phyloP scores from a whole-genome alignment of 345 rosid species.

The Citrus medica region DNA sequence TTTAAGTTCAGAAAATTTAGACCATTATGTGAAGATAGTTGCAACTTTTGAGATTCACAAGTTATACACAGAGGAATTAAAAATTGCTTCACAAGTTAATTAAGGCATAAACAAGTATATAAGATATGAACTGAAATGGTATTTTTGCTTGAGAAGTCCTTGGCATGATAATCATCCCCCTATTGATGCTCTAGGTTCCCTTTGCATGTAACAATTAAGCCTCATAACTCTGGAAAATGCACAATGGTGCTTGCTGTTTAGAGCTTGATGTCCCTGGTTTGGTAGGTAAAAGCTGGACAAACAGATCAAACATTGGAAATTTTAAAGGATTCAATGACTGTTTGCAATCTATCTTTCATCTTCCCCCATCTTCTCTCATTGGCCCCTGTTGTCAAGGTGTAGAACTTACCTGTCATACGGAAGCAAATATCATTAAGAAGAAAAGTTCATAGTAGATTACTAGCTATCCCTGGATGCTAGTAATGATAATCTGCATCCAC shows the following conservation, averaged over 20 bases:
- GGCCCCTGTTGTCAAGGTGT: constrained; percentile 80
- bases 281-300: neutral
- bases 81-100: too few species aligned
- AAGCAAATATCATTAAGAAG: neutral
- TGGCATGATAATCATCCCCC: neutral
- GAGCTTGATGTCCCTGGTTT: neutral
- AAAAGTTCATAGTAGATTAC: neutral
- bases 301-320: constrained; percentile 43
- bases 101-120: too few species aligned
- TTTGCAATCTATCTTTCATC: constrained; percentile 78
- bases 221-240: constrained; percentile 6
- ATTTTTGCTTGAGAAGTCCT: neutral
- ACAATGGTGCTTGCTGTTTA: constrained; percentile 9
- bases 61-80: too few species aligned
- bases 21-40: too few species aligned
- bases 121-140: neutral
- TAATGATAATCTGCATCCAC: neutral
- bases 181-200: neutral
- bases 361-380: constrained; percentile 92
- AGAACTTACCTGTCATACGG: constrained; percentile 63
- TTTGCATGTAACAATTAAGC: neutral
- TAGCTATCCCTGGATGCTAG: neutral
- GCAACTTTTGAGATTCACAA: too few species aligned
- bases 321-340: constrained; percentile 74
- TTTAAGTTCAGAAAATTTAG: too few species aligned